Base-by-base conservation (phyloP, 306 rosid species). In the Castanea mollissima region DNA sequence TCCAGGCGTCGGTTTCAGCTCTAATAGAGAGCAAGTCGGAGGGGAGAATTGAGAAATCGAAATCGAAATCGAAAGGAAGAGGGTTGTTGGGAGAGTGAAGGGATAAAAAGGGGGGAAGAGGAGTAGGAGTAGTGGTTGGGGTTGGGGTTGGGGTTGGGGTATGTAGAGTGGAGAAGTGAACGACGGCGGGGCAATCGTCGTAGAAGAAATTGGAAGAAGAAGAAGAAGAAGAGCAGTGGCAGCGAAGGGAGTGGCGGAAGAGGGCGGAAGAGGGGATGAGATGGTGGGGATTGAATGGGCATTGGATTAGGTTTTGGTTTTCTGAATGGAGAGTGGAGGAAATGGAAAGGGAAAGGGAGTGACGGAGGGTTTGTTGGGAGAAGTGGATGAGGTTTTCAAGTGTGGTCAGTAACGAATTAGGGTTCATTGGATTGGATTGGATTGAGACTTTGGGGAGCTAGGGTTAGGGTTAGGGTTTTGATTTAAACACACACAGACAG, bases 211-310 rank as follows among this genome's bases (percentile, higher is more conserved):
- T 87, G 75, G 83, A 82, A 63, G 77, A 63, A 54, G n/a, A 7
- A 27, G 82, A 79, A 1, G 93, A 83, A 75, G 92, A 90, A 25
- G 89, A 76, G 54, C 14, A 60, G 12, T 58, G 65, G 78, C 97
- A 92, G 12, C 73, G 86, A 51, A 91, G 94, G 79, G 83, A 85
- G 85, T 92, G 97, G 51, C 70, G 85, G 81, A 92, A 91, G 74
- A 90, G 92, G 80, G 87, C 81, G 18, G 76, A 51, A 4, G 92
- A 91, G 6, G 86, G 92, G 31, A 92, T 13, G 12, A 82, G 87
- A 84, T 94, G 99, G 74, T 86, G 82, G 3, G 75, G 85, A 69
- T 91, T 79, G 76, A 91, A 85, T 32, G 85, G 88, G 83, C 97
- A 91, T 52, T 78, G 76, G 16, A 90, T 76, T 4, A 72, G 11